Evolutionary conservation across 352 stramenopile species (phyloP).

Genomic region (Phytophthora cajani): DNA sequence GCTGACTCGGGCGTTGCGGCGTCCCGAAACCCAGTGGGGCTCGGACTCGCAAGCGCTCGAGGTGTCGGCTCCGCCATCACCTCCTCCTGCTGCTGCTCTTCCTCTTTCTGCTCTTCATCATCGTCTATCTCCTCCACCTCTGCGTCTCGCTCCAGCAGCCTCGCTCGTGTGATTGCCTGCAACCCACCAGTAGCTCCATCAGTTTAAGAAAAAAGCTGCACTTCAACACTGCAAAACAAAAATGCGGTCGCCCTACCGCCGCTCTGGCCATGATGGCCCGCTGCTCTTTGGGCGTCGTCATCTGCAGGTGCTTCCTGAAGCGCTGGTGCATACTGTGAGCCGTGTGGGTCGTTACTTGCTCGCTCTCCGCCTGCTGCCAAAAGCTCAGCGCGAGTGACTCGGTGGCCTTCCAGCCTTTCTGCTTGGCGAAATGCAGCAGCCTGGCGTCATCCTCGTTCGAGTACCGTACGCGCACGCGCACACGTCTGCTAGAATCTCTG

Average conservation of each 20-base stretch:
- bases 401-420: constrained; percentile 25
- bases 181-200: neutral
- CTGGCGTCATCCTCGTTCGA: constrained; percentile 48
- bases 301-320: constrained; percentile 52
- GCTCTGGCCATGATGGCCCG: constrained; percentile 37
- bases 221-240: neutral
- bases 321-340: constrained; percentile 61
- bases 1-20: neutral
- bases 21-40: constrained; percentile 5
- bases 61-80: neutral
- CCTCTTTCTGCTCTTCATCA: neutral
- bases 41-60: neutral
- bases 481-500: neutral
- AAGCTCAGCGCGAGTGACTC: constrained; percentile 18
- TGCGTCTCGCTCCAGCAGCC: constrained; percentile 15
- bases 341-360: constrained; percentile 45
- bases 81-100: neutral
- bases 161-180: constrained; percentile 6
- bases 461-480: constrained; percentile 27
- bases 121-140: neutral
- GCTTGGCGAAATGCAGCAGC: constrained; percentile 57
- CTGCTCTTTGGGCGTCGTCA: constrained; percentile 47
- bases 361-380: constrained; percentile 24
- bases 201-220: neutral
- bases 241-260: constrained; percentile 18